Conservation (phyloP, 768 basidiomycete genomes). For the Boletus vermiculosoides region DNA sequence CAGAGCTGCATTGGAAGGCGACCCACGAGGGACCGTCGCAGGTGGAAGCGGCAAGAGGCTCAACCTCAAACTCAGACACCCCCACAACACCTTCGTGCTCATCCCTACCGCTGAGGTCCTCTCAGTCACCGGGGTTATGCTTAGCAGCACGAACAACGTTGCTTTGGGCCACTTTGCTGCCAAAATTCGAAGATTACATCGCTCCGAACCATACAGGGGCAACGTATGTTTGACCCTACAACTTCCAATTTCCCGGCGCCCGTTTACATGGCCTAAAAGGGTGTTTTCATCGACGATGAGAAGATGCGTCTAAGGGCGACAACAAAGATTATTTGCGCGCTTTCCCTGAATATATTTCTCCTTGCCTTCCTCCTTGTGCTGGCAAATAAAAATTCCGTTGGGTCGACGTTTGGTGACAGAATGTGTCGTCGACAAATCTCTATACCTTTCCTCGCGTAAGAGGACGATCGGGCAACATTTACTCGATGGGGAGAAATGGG, state of each 20-base stretch:
- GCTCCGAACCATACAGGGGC: slow-evolving; percentile 97
- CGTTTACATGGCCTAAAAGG: slow-evolving; percentile 45
- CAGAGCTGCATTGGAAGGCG: slow-evolving; percentile 80
- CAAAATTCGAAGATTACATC: slow-evolving; percentile 75
- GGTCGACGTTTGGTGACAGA: background rate
- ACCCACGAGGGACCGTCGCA: slow-evolving; percentile 58
- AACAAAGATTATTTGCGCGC: slow-evolving; percentile 55
- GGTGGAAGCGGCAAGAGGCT: slow-evolving; percentile 66
- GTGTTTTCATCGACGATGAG: slow-evolving; percentile 92
- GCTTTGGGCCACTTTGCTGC: slow-evolving; percentile 85
- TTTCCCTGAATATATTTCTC: slow-evolving; percentile 5
- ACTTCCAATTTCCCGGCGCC: background rate
- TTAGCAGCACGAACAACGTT: slow-evolving; percentile 88
- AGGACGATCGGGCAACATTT: no score
- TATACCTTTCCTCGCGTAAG: no score
- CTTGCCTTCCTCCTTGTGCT: background rate
- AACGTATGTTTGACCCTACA: slow-evolving; percentile 60
- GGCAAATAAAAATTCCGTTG: background rate
- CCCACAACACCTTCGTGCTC: slow-evolving; percentile 81
- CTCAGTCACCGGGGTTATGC: slow-evolving; percentile 76
- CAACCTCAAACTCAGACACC: slow-evolving; percentile 91
- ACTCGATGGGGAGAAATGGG: no score
- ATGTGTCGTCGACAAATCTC: background rate
- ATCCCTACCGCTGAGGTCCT: slow-evolving; percentile 84
- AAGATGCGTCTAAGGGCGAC: slow-evolving; percentile 87